phyloP scores from a whole-genome alignment of 805 yeast species.

The Teunomyces cretensis region DNA sequence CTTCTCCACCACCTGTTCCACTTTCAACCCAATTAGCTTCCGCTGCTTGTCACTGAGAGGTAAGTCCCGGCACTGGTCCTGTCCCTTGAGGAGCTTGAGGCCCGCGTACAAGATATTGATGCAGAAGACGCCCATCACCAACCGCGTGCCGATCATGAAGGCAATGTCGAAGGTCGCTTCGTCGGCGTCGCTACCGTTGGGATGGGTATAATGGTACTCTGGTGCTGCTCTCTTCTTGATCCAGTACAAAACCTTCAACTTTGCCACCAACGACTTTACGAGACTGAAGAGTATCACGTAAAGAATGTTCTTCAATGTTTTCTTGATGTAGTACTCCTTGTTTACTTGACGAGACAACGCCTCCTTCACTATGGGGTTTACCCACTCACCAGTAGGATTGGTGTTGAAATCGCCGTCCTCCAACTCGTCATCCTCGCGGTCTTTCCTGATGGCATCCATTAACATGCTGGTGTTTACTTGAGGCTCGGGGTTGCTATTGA shows the following conservation, averaged over 20 bases:
- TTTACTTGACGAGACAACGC: constrained; percentile 48
- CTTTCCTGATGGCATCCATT: neutral
- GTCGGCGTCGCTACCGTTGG: constrained; percentile 5
- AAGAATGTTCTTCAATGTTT: constrained; percentile 27
- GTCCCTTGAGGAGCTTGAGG: constrained; percentile 35
- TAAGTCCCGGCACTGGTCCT: constrained; percentile 51
- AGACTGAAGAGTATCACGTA: constrained; percentile 28
- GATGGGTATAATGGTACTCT: constrained; percentile 12
- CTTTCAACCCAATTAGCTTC: constrained; percentile 42
- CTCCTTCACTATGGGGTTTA: constrained; percentile 41
- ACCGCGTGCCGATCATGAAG: constrained; percentile 12
- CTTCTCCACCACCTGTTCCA: neutral
- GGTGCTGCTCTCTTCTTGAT: constrained; percentile 10
- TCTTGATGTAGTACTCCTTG: constrained; percentile 36
- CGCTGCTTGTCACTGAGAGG: constrained; percentile 50
- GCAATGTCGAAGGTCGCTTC: constrained; percentile 5
- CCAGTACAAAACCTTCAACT: constrained; percentile 3
- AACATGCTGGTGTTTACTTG: neutral
- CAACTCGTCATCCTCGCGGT: constrained; percentile 8
- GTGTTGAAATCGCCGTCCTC: constrained; percentile 3
- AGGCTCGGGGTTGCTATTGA: constrained; percentile 1
- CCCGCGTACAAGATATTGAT: constrained; percentile 27
- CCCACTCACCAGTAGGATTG: constrained; percentile 30
- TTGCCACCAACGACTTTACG: constrained; percentile 6
- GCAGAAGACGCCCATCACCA: constrained; percentile 21